Conservation (phyloP, 345 rosid species). For the Ceriops decandra region DNA sequence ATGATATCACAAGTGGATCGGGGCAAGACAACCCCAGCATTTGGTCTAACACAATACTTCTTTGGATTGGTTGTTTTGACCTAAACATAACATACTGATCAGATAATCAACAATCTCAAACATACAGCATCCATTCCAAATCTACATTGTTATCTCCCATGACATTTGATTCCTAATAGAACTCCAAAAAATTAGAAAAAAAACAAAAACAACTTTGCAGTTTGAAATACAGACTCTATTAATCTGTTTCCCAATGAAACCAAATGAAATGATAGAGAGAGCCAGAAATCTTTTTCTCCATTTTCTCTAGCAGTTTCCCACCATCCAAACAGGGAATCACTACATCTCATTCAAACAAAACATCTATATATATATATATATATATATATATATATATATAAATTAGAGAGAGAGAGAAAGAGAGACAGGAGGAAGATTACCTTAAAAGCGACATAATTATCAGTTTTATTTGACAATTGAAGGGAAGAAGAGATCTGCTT, state of each 20-base stretch:
- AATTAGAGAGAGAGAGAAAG: too few relatives aligned
- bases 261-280: not conserved
- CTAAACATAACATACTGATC: slow-evolving; percentile 33
- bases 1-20: slow-evolving; percentile 59
- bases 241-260: not conserved
- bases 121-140: slow-evolving; percentile 1
- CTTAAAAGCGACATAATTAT: slow-evolving; percentile 72
- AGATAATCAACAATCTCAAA: slow-evolving; percentile 1
- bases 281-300: not conserved
- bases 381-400: not conserved
- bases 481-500: slow-evolving; percentile 87
- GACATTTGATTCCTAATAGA: not conserved
- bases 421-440: slow-evolving; percentile 27
- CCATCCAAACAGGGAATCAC: slow-evolving; percentile 20
- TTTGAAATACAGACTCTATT: not conserved
- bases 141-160: not conserved
- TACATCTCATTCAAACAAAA: not conserved
- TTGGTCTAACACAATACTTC: slow-evolving; percentile 81
- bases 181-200: not conserved
- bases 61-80: slow-evolving; percentile 83
- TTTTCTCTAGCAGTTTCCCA: not conserved
- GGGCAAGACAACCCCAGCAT: slow-evolving; percentile 68
- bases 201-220: not conserved
- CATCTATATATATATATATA: not conserved
- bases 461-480: slow-evolving; percentile 63